phyloP scores from a whole-genome alignment of 2,329 filamentous ascomycete species.

The Fusarium sp. region DNA sequence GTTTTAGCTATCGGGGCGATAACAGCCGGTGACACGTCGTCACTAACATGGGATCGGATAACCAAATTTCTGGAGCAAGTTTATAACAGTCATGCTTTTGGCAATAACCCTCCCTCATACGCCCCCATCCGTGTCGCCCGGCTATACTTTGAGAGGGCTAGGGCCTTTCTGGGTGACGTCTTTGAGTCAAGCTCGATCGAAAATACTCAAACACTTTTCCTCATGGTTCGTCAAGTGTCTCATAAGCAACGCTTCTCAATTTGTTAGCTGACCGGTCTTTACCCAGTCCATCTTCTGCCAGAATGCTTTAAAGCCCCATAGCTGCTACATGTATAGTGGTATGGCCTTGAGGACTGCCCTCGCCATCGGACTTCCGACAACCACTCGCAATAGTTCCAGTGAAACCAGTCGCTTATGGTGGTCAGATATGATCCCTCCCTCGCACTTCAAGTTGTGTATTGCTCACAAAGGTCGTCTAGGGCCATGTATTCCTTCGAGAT shows the following conservation, averaged over 20 bases:
- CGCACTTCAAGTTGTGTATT: neutral
- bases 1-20: slow-evolving; percentile 19
- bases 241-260: neutral
- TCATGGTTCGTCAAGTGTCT: slow-evolving; percentile 7
- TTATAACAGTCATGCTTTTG: neutral
- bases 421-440: neutral
- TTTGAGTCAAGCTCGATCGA: slow-evolving; percentile 21
- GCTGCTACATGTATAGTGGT: slow-evolving; percentile 22
- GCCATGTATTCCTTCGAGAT: slow-evolving; percentile 15
- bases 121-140: slow-evolving; percentile 2
- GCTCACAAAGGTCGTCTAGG: neutral
- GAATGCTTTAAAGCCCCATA: slow-evolving; percentile 21
- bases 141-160: slow-evolving; percentile 15
- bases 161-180: slow-evolving; percentile 1
- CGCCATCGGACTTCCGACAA: slow-evolving; percentile 16
- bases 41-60: slow-evolving; percentile 3
- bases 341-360: slow-evolving; percentile 16
- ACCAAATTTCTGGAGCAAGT: neutral
- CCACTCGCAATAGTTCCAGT: neutral
- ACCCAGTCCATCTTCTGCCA: slow-evolving; percentile 18
- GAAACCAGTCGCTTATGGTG: slow-evolving; percentile 15
- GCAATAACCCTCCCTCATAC: neutral
- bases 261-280: neutral
- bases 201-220: slow-evolving; percentile 17
- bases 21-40: slow-evolving; percentile 1